Base-by-base conservation (phyloP, 768 basidiomycete genomes). In the Pleurotus tuoliensis region DNA sequence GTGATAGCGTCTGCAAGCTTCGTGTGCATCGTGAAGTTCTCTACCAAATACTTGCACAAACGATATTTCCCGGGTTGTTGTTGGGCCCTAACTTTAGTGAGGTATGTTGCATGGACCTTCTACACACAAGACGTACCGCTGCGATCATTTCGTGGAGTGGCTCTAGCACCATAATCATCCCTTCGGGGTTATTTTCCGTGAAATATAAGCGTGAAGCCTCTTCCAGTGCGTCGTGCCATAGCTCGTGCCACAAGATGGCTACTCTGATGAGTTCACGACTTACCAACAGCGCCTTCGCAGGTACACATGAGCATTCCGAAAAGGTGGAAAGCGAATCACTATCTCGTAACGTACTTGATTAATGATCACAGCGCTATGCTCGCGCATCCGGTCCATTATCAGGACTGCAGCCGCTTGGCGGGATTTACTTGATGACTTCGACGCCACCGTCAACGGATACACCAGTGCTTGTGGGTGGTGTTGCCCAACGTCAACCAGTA, bases 211-310 rank as follows among this genome's bases (percentile, higher is more conserved):
- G 83, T 5, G 95, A 97, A 5, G 97, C 97, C 70, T 99, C 97
- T 73, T 99, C 97, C 18, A 99, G 77, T 15, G 92, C 94, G 73
- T 99, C 97, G 64, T 98, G 94, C 97, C 97, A 99, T 60, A 94
- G 76, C 69, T 99, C 97, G 63, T 98, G 95, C 97, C 97, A 99
- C 8, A 99, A 76, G 58, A 99, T 98, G 5, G 97, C 96, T 5
- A 98, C 92, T n/a, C 97, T 88, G 58, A 98, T 98, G 38, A 99
- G 81, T 68, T 99, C 97, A 25, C 90, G 86, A 66, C 92, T 92
- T 69, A 99, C 93, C 20, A 96, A 68, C 47, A 87, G 74, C 9
- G 94, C 95, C 85, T 94, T 58, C 8, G 55, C 30, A 39, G 57
- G 37, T 12, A 50, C 44, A 55, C 48, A 55, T 59, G 47, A 59